Percentiles rank a stretch among this genome's conserved stretches.
Conservation (phyloP, 805 yeast species). For the Kodamaea jinghongensis region DNA sequence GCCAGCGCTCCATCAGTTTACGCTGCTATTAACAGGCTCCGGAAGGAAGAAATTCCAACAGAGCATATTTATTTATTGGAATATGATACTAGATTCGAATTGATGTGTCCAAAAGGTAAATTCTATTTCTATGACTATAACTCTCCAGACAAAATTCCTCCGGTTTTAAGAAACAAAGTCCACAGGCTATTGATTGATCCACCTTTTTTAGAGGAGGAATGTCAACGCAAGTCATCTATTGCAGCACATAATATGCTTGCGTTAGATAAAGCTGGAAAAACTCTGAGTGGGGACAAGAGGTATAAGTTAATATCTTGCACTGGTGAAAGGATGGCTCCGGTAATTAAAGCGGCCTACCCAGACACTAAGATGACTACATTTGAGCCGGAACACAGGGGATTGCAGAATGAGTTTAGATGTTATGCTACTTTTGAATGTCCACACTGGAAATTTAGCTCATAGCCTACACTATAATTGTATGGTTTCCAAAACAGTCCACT, state of each 20-base stretch:
- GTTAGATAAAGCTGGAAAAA: slow-evolving; percentile 34
- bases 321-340: slow-evolving; percentile 79
- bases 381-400: slow-evolving; percentile 77
- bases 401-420: slow-evolving; percentile 85
- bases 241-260: slow-evolving; percentile 58
- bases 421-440: slow-evolving; percentile 74
- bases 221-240: slow-evolving; percentile 62
- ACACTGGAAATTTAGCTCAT: slow-evolving; percentile 61
- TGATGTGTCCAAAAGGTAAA: slow-evolving; percentile 64
- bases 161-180: slow-evolving; percentile 54
- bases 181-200: slow-evolving; percentile 82
- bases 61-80: slow-evolving; percentile 73
- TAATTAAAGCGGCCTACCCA: slow-evolving; percentile 63
- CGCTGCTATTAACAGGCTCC: slow-evolving; percentile 68
- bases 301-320: slow-evolving; percentile 72
- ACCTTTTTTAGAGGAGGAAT: slow-evolving; percentile 78
- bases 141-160: slow-evolving; percentile 61
- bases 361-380: slow-evolving; percentile 63
- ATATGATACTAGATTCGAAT: slow-evolving; percentile 71
- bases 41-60: slow-evolving; percentile 55
- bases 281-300: slow-evolving; percentile 38
- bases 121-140: slow-evolving; percentile 77
- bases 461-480: too few relatives aligned
- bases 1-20: slow-evolving; percentile 91
- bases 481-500: neutral